These are phyloP conservation scores for Ophiostoma sp. DNA, from an alignment of 2,329 filamentous ascomycete species.

Conservation along the genomic window DNA sequence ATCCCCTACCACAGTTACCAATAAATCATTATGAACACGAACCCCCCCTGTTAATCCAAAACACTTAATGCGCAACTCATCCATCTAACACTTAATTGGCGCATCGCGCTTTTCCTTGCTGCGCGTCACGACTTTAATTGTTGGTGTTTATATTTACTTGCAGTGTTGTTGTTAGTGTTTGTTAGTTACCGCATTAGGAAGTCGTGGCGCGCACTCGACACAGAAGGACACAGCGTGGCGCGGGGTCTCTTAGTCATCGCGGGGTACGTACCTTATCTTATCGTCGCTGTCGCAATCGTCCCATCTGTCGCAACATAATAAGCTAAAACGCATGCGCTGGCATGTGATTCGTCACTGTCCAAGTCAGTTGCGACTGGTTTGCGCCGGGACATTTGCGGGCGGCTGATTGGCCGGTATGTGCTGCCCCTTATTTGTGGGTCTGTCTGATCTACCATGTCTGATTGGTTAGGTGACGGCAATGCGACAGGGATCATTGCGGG, in stretches of 20 bases:
- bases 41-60: not conserved
- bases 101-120: not conserved
- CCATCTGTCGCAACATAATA: not conserved
- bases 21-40: too few species aligned
- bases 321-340: not conserved
- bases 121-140: slow-evolving; percentile 10
- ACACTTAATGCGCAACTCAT: not conserved
- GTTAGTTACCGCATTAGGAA: not conserved
- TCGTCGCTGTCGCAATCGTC: not conserved
- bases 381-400: not conserved
- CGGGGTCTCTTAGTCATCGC: slow-evolving; percentile 10
- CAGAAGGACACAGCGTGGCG: not conserved
- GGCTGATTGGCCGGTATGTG: not conserved
- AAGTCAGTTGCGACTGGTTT: not conserved
- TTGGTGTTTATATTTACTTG: not conserved
- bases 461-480: not conserved
- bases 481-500: not conserved
- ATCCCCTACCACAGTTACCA: too few species aligned
- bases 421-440: too few species aligned
- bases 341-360: slow-evolving; percentile 9
- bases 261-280: slow-evolving; percentile 13
- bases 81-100: not conserved
- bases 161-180: slow-evolving; percentile 6
- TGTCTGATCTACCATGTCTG: not conserved
- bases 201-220: not conserved